A percentile compares a stretch with the other conserved stretches of the same genome.
These are phyloP conservation scores for Leishmania turanica DNA, from an alignment of 208 protist genomes.

Conservation along the genomic window DNA sequence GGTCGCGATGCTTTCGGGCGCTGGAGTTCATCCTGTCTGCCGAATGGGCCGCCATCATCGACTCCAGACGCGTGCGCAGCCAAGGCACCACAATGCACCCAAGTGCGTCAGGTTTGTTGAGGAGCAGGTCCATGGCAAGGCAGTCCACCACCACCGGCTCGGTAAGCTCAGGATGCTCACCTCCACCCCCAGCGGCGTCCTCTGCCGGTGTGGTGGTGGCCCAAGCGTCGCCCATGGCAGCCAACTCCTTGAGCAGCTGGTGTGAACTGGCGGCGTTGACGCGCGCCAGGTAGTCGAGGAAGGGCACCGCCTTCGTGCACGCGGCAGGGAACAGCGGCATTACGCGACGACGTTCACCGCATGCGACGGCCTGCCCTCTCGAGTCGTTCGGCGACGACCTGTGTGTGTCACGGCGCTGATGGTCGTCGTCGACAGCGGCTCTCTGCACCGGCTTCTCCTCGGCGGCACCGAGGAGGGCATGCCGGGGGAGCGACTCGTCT, in stretches of 20 bases:
- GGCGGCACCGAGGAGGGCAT: neutral
- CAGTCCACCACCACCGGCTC: constrained; percentile 38
- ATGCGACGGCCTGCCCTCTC: neutral
- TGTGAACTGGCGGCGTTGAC: constrained; percentile 22
- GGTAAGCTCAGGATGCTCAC: neutral
- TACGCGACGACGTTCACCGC: neutral
- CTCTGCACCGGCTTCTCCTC: neutral
- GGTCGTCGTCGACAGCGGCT: neutral
- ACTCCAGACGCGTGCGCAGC: constrained; percentile 32
- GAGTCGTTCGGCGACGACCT: too few species aligned
- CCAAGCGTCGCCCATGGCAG: constrained; percentile 40
- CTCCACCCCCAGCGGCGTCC: neutral
- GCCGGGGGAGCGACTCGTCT: neutral
- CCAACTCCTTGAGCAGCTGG: constrained; percentile 31
- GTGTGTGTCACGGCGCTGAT: neutral
- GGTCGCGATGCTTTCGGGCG: neutral
- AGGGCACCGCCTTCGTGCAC: constrained; percentile 20
- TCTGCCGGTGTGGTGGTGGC: neutral
- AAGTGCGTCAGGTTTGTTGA: constrained; percentile 46
- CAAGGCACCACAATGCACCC: constrained; percentile 52
- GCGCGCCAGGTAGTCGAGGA: constrained; percentile 24
- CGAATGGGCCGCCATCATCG: neutral
- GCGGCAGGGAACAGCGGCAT: constrained; percentile 5
- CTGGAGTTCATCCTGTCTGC: neutral
- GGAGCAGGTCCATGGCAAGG: constrained; percentile 57